Base-by-base conservation (phyloP, 1,284 basidiomycete species). In the Trametes pubescens region DNA sequence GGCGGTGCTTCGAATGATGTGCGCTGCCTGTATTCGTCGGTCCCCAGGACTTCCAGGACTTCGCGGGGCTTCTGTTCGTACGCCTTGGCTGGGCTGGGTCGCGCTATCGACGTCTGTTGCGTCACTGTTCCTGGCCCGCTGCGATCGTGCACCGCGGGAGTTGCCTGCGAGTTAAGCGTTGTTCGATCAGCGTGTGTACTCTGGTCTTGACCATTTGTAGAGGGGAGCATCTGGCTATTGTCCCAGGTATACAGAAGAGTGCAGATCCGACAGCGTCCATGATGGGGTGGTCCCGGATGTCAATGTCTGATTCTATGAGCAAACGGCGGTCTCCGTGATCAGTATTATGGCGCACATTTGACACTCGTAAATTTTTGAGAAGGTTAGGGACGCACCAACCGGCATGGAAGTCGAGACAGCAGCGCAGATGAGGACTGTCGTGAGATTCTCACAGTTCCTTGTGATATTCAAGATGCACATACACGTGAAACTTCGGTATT, bases 51-150 rank as follows among this genome's bases (percentile, higher is more conserved):
- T 52, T 52, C 52, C 9, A 22, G 48, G 35, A 24, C 52, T 60
- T 60, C 59, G 59, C 59, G 52, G 49, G 35, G 22, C 37, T 54
- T 47, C 54, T 34, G 38, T 18, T 49, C 49, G 40, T 22, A 29
- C 43, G 1, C 40, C 35, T 40, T 34, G 24, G 26, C 38, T 21
- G 59, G 61, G 22, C 65, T 60, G 38, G 61, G 47, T 55, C 65
- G 49, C 21, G 35, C 24, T 24, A 14, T 44, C 32, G 32, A 51
- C 38, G 40, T 26, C 35, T 8, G 13, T 55, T 68, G 64, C 62
- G 64, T 64, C 61, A 64, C 8, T 65, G 51, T 55, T n/a, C 55
- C 64, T 65, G 61, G 44, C 55, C 54, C 48, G 38, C n/a, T 13
- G 35, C 13, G 26, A 48, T 48, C 26, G 26, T 29, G 8, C 22